A percentile compares a stretch with the other conserved stretches of the same genome.
Evolutionary conservation across 2,329 filamentous ascomycete genomes (phyloP).

Genomic region (Verticillium isaacii): DNA sequence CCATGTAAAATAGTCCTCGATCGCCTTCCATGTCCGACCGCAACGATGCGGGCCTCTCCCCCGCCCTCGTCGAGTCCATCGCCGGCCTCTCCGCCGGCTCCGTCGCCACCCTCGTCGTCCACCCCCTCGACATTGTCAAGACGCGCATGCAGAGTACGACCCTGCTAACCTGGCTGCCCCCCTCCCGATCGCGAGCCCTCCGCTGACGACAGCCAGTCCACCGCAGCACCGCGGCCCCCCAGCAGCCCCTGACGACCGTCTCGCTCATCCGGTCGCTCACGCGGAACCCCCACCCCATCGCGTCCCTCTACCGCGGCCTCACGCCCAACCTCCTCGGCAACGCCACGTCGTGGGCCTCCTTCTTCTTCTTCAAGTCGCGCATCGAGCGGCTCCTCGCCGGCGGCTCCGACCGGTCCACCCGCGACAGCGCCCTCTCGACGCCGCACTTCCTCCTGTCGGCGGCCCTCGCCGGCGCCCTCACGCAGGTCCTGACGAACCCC

Average conservation of each 20-base stretch:
- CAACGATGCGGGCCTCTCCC: conserved; percentile 58
- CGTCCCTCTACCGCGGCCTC: conserved; percentile 81
- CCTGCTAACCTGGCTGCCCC: neutral
- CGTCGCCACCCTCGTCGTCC: conserved; percentile 78
- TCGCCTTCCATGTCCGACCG: conserved; percentile 38
- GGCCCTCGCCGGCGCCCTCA: conserved; percentile 64
- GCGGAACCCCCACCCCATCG: conserved; percentile 49
- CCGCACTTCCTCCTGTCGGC: conserved; percentile 80
- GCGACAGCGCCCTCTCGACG: conserved; percentile 39
- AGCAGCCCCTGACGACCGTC: conserved; percentile 37
- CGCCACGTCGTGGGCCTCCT: conserved; percentile 83
- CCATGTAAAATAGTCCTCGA: neutral
- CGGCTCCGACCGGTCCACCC: conserved; percentile 15
- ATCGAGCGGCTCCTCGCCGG: conserved; percentile 42
- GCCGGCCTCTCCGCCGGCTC: conserved; percentile 88
- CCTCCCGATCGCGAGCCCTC: neutral
- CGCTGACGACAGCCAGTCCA: conserved; percentile 35
- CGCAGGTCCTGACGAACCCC: conserved; percentile 83
- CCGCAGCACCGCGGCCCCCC: conserved; percentile 35
- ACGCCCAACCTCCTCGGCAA: conserved; percentile 90
- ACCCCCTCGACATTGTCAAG: conserved; percentile 94
- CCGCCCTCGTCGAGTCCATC: conserved; percentile 78
- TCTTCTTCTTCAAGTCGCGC: conserved; percentile 73
- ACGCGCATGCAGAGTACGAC: conserved; percentile 80
- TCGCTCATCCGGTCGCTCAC: conserved; percentile 47